Conservation (phyloP, 192 early-diverging fungal genomes). For the Irineochytrium annulatum region DNA sequence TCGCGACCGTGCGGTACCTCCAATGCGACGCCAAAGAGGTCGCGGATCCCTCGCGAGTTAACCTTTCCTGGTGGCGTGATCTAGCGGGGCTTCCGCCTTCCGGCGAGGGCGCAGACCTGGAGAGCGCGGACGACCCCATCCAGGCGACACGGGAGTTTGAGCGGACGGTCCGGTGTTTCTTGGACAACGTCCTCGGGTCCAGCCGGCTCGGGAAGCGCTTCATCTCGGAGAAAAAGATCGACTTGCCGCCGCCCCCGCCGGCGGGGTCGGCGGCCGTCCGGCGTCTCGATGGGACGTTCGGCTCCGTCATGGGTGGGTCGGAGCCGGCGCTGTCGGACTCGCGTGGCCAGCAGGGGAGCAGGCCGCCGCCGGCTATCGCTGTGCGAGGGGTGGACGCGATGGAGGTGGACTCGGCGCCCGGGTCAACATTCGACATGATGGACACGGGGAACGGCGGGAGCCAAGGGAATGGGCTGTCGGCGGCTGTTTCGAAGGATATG, state of each 20-base stretch:
- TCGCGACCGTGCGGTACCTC: background rate
- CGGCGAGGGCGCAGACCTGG: background rate
- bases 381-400: too few relatives aligned
- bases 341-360: too few relatives aligned
- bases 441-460: too few relatives aligned
- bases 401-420: too few relatives aligned
- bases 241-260: background rate
- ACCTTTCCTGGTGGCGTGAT: background rate
- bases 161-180: background rate
- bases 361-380: too few relatives aligned
- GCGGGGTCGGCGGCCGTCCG: too few relatives aligned
- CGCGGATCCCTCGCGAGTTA: background rate
- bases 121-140: background rate
- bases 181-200: background rate
- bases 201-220: background rate
- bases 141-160: background rate
- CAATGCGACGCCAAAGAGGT: conserved; percentile 4
- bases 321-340: too few relatives aligned
- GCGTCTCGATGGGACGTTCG: too few relatives aligned
- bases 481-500: too few relatives aligned
- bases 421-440: too few relatives aligned
- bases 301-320: too few relatives aligned
- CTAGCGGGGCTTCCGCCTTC: background rate
- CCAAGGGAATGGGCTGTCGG: too few relatives aligned
- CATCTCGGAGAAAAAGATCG: background rate